Evolutionary conservation across 1,139 yeast species (phyloP).

Genomic region (Pneumocystis canis): DNA sequence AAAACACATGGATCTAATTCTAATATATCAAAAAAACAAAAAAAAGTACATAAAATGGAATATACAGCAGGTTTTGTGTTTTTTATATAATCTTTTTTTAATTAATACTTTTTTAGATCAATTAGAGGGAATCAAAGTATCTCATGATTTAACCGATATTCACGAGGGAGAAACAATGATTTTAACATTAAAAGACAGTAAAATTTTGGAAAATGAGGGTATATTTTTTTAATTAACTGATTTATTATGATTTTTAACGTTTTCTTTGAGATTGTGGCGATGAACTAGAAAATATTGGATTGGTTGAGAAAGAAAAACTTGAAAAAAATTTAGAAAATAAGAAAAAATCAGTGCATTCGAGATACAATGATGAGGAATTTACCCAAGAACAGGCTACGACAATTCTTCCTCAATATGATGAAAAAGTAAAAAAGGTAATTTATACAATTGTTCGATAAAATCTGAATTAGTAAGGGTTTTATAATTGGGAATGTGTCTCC

Average conservation of each 20-base stretch:
- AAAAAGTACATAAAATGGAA: conserved; percentile 14
- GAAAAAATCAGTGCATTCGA: conserved; percentile 15
- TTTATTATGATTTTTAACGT: neutral
- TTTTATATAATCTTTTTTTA: conserved; percentile 20
- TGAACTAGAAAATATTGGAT: conserved; percentile 34
- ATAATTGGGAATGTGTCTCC: neutral
- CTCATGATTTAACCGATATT: conserved; percentile 33
- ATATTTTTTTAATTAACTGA: neutral
- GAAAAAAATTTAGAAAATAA: conserved; percentile 23
- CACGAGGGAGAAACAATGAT: conserved; percentile 35
- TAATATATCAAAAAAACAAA: neutral
- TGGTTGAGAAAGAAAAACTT: conserved; percentile 26
- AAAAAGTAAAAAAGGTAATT: conserved; percentile 16
- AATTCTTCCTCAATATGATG: conserved; percentile 20
- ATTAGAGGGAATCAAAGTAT: conserved; percentile 30
- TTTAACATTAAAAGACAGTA: conserved; percentile 50
- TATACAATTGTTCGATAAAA: conserved; percentile 20
- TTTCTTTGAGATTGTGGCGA: conserved; percentile 23
- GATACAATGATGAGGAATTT: conserved; percentile 15
- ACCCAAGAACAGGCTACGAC: conserved; percentile 22
- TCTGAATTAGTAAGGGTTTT: conserved; percentile 14
- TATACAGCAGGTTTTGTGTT: conserved; percentile 12
- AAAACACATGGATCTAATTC: neutral
- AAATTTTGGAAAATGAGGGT: conserved; percentile 36
- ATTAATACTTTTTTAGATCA: conserved; percentile 12